Conservation (phyloP, 2,329 filamentous ascomycete species). For the Aureobasidium sp. region DNA sequence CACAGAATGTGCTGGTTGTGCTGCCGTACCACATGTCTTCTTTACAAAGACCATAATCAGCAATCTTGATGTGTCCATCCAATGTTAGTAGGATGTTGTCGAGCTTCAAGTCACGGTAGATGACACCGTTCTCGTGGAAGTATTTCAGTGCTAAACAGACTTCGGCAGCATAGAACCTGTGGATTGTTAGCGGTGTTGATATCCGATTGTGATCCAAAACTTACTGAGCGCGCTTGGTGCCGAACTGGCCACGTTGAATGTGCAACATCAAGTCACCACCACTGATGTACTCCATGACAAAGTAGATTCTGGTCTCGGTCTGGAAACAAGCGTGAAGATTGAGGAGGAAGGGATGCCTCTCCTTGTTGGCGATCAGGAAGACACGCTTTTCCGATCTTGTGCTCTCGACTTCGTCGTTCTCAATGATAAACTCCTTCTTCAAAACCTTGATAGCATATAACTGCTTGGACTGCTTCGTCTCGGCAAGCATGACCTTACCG, state of each 20-base stretch:
- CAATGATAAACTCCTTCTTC: constrained; percentile 99
- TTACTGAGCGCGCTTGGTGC: constrained; percentile 89
- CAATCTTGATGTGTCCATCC: constrained; percentile 97
- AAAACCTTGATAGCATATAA: constrained; percentile 97
- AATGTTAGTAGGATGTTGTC: constrained; percentile 88
- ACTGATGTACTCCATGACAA: constrained; percentile 99
- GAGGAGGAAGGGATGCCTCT: constrained; percentile 89
- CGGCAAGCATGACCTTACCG: constrained; percentile 98
- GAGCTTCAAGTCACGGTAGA: constrained; percentile 76
- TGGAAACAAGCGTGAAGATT: constrained; percentile 98
- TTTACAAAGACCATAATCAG: constrained; percentile 96
- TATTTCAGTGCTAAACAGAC: constrained; percentile 97
- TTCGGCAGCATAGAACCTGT: constrained; percentile 89
- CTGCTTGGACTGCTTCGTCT: constrained; percentile 85
- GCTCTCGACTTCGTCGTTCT: constrained; percentile 98
- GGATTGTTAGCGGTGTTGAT: constrained; percentile 16
- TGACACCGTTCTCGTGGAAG: constrained; percentile 98
- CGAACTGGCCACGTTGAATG: constrained; percentile 94
- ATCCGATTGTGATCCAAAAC: constrained; percentile 24
- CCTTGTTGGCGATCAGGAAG: constrained; percentile 93
- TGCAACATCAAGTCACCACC: constrained; percentile 98
- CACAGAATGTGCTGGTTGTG: constrained; percentile 95
- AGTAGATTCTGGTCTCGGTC: constrained; percentile 96
- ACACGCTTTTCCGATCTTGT: constrained; percentile 96
- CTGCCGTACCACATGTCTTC: constrained; percentile 99